phyloP scores from a whole-genome alignment of 148 eudicot species.

The Rhododendron griersonianum region DNA sequence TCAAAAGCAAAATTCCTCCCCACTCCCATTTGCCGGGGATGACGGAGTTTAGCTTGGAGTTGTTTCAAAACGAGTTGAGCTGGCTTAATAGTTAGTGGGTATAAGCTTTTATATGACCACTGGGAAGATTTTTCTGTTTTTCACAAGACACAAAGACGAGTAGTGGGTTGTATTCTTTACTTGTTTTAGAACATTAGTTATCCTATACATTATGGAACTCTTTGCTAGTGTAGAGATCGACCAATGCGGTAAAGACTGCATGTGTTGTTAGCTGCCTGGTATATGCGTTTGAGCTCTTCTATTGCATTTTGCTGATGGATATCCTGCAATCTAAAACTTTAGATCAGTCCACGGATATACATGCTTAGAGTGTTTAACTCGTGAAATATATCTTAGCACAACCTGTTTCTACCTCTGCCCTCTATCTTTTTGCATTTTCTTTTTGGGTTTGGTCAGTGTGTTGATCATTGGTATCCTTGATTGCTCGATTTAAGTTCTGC shows the following conservation, averaged over 20 bases:
- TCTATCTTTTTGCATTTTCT: neutral
- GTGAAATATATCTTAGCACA: neutral
- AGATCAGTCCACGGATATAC: neutral
- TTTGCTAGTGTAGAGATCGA: neutral
- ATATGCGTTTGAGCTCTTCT: neutral
- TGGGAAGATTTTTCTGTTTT: neutral
- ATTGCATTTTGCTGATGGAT: neutral
- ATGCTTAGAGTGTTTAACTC: neutral
- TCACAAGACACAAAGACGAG: neutral
- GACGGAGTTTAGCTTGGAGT: neutral
- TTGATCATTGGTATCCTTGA: neutral
- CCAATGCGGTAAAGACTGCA: neutral
- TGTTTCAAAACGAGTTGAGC: neutral
- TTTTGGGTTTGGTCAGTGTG: neutral
- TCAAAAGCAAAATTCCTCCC: neutral
- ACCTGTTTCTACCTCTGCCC: neutral
- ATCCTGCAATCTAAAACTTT: neutral
- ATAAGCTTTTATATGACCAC: neutral
- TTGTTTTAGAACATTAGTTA: neutral
- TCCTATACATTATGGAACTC: neutral
- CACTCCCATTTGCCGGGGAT: neutral
- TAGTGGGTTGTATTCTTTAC: neutral
- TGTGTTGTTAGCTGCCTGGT: neutral
- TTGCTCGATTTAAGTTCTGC: neutral
- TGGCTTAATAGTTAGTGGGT: neutral